Conservation (phyloP, 2,329 filamentous ascomycete genomes). For the Grosmannia clavigera region DNA sequence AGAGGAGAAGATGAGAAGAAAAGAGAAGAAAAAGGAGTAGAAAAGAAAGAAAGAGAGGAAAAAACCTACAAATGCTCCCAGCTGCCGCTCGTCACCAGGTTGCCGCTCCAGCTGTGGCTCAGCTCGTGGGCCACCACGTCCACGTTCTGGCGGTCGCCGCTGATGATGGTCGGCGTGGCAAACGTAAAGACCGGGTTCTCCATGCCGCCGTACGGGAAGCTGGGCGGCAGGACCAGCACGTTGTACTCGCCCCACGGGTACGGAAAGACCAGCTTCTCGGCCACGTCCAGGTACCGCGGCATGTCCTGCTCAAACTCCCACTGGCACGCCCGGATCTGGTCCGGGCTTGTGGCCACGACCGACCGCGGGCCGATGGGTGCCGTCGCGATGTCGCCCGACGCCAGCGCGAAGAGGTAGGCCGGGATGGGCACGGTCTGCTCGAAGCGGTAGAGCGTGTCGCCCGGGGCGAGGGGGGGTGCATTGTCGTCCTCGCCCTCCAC, state of each 20-base stretch:
- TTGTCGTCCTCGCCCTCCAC: slow-evolving; percentile 21
- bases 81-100: slow-evolving; percentile 64
- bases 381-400: slow-evolving; percentile 70
- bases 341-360: slow-evolving; percentile 74
- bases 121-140: slow-evolving; percentile 90
- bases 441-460: slow-evolving; percentile 65
- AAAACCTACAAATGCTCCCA: slow-evolving; percentile 64
- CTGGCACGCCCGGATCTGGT: slow-evolving; percentile 70
- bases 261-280: slow-evolving; percentile 69
- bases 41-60: no score
- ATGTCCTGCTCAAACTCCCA: slow-evolving; percentile 87
- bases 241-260: slow-evolving; percentile 97
- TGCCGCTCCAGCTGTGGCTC: slow-evolving; percentile 74
- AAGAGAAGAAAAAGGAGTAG: no score
- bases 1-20: no score
- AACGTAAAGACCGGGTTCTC: slow-evolving; percentile 94
- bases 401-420: slow-evolving; percentile 87
- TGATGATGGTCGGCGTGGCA: slow-evolving; percentile 88
- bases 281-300: slow-evolving; percentile 80
- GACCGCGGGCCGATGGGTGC: slow-evolving; percentile 81
- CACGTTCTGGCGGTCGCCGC: slow-evolving; percentile 79
- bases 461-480: slow-evolving; percentile 31
- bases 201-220: slow-evolving; percentile 83
- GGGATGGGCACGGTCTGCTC: slow-evolving; percentile 88
- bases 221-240: slow-evolving; percentile 76